A percentile compares a stretch with the other conserved stretches of the same genome.
Conservation (phyloP, 1,284 basidiomycete genomes). For the Neolentinus lepideus region DNA sequence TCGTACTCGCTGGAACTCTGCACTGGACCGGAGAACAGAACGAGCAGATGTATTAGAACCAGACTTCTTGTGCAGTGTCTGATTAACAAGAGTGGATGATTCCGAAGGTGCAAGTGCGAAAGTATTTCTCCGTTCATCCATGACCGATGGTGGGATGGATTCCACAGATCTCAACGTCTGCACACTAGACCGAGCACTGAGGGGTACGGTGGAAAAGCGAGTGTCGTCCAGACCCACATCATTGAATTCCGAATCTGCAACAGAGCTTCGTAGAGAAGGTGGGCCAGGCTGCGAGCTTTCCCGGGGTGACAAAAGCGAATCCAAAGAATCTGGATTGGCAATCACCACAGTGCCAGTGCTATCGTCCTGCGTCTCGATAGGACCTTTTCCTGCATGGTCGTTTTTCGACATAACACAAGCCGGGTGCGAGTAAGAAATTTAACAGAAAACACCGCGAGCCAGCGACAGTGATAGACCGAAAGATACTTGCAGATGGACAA, state of each 20-base stretch:
- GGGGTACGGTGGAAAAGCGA: constrained; percentile 47
- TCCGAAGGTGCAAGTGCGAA: constrained; percentile 8
- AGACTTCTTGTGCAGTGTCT: constrained; percentile 47
- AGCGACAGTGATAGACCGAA: too few species aligned
- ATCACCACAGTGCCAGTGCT: background rate
- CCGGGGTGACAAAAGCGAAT: constrained; percentile 1
- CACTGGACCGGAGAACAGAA: constrained; percentile 15
- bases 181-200: constrained; percentile 30
- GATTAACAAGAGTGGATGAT: constrained; percentile 13
- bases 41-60: constrained; percentile 47
- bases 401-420: background rate
- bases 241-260: constrained; percentile 13
- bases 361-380: background rate
- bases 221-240: constrained; percentile 34
- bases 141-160: constrained; percentile 8
- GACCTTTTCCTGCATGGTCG: background rate
- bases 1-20: constrained; percentile 37
- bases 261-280: constrained; percentile 7
- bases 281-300: background rate
- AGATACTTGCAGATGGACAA: background rate
- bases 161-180: constrained; percentile 14
- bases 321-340: background rate
- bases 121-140: background rate
- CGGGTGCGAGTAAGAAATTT: background rate
- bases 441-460: background rate